Conservation (phyloP, 345 rosid species). For the Hibiscus mutabilis region DNA sequence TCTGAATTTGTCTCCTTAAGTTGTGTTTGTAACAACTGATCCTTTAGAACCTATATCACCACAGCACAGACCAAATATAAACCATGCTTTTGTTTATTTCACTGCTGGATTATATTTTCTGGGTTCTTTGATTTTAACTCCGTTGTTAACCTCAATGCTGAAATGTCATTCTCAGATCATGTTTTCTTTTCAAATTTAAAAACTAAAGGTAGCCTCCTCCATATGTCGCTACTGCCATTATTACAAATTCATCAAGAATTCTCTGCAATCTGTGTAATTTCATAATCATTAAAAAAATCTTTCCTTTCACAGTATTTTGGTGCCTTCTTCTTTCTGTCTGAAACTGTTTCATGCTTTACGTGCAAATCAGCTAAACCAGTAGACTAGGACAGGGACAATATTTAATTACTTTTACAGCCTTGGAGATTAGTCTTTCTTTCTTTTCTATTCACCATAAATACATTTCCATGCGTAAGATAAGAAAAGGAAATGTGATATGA, state of each 20-base stretch:
- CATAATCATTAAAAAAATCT: neutral
- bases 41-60: constrained; percentile 11
- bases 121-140: neutral
- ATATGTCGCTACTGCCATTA: constrained; percentile 20
- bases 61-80: constrained; percentile 4
- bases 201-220: constrained; percentile 22
- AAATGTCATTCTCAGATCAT: neutral
- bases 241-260: constrained; percentile 3
- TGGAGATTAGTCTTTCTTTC: too few species aligned
- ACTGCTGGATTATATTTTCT: constrained; percentile 2
- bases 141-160: too few species aligned
- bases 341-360: constrained; percentile 18
- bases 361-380: constrained; percentile 18
- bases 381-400: neutral
- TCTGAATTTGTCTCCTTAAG: constrained; percentile 6
- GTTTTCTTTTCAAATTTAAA: constrained; percentile 4
- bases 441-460: neutral
- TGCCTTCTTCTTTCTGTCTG: neutral
- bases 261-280: constrained; percentile 8
- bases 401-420: constrained; percentile 8
- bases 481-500: neutral
- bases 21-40: constrained; percentile 33
- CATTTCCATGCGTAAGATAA: neutral
- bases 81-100: neutral
- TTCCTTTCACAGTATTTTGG: neutral